Percentiles rank a stretch among this genome's conserved stretches.
These are phyloP conservation scores for Solanum ossicruentum DNA, from an alignment of 257 asterid genomes.

Conservation along the genomic window DNA sequence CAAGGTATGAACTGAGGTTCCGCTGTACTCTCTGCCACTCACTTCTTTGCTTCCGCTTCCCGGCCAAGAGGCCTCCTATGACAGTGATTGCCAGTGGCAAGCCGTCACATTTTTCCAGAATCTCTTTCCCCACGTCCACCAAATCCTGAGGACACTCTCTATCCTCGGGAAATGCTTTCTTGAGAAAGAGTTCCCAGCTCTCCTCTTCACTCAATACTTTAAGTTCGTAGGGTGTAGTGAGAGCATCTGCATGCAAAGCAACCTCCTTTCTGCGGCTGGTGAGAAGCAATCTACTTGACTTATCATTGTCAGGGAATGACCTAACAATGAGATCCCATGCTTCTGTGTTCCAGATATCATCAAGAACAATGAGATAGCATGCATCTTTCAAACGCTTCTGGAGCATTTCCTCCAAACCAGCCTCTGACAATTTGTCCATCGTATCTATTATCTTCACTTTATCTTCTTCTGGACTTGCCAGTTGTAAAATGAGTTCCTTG, in stretches of 20 bases:
- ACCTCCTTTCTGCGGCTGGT: conserved; percentile 4
- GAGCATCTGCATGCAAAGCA: neutral
- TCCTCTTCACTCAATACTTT: neutral
- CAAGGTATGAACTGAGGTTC: neutral
- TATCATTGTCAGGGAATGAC: conserved; percentile 6
- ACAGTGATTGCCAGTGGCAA: conserved; percentile 12
- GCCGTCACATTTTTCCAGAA: conserved; percentile 7
- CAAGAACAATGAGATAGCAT: conserved; percentile 1
- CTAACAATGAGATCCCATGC: conserved; percentile 1
- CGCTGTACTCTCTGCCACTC: conserved; percentile 13
- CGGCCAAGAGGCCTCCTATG: conserved; percentile 4
- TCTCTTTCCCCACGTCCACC: conserved; percentile 8
- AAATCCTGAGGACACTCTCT: neutral
- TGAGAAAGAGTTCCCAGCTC: conserved; percentile 16
- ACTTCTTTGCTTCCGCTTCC: neutral
- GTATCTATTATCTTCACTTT: neutral
- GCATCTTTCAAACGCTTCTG: neutral
- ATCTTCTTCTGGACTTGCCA: neutral
- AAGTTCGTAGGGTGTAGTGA: neutral
- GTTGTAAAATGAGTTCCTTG: conserved; percentile 5
- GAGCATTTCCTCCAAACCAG: neutral
- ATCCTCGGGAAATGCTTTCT: neutral
- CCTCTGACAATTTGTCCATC: neutral
- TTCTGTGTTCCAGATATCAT: neutral
- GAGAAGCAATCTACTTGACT: conserved; percentile 9